phyloP scores from a whole-genome alignment of 2,329 filamentous ascomycete species.

The Fusarium sp. region DNA sequence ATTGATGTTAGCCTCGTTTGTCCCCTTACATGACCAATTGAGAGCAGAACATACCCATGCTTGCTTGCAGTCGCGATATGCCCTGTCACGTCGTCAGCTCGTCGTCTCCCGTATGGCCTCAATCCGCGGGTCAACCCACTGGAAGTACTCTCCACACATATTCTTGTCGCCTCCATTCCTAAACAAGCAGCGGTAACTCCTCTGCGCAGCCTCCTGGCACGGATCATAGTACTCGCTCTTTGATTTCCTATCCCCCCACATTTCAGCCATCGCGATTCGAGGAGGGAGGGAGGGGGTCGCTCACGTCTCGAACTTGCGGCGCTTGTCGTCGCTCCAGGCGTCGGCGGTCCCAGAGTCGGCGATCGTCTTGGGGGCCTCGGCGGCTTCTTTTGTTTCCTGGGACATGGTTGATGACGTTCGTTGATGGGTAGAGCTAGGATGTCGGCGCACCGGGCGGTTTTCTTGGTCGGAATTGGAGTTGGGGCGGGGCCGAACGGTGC shows the following conservation, averaged over 20 bases:
- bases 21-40: background rate
- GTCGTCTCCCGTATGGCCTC: background rate
- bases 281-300: constrained; percentile 39
- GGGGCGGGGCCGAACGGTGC: constrained; percentile 20
- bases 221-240: constrained; percentile 95
- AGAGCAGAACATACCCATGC: constrained; percentile 77
- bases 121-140: constrained; percentile 70
- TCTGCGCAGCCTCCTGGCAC: constrained; percentile 91
- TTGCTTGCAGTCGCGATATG: constrained; percentile 95
- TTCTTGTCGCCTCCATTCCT: constrained; percentile 88
- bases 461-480: constrained; percentile 13
- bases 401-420: constrained; percentile 40
- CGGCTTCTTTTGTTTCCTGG: constrained; percentile 15
- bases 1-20: background rate
- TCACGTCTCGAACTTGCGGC: constrained; percentile 76
- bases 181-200: constrained; percentile 89
- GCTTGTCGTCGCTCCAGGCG: constrained; percentile 73
- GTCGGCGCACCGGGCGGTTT: constrained; percentile 4
- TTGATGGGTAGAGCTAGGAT: constrained; percentile 3
- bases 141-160: constrained; percentile 97
- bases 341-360: constrained; percentile 41
- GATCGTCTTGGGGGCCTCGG: constrained; percentile 31
- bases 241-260: constrained; percentile 75
- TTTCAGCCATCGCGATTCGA: constrained; percentile 18
- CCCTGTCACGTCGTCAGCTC: constrained; percentile 67